These are phyloP conservation scores for Vaccinium darrowii DNA, from an alignment of 148 eudicot species.

Conservation along the genomic window DNA sequence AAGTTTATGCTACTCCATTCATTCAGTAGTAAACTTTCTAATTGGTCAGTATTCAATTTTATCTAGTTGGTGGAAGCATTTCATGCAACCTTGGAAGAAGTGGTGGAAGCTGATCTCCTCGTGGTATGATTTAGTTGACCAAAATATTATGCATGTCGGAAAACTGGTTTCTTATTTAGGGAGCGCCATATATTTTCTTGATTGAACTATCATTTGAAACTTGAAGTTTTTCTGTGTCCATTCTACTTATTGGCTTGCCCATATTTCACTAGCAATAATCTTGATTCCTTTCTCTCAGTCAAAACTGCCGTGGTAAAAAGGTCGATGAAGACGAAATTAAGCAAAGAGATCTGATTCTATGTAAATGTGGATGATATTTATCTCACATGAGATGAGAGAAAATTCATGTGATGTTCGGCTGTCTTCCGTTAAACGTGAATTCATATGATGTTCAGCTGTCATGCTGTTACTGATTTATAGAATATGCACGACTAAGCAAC, in stretches of 20 bases:
- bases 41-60: conserved; percentile 9
- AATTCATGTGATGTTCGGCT: neutral
- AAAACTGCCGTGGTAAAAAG: neutral
- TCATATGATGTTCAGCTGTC: neutral
- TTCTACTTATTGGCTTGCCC: neutral
- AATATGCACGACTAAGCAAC: neutral
- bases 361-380: neutral
- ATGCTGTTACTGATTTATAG: neutral
- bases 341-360: neutral
- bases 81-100: conserved; percentile 98
- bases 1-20: conserved; percentile 5
- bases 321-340: neutral
- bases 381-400: neutral
- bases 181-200: neutral
- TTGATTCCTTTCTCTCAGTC: neutral
- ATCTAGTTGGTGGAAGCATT: conserved; percentile 84
- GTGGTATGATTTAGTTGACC: conserved; percentile 51
- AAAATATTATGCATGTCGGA: neutral
- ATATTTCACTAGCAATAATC: neutral
- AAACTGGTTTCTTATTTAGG: neutral
- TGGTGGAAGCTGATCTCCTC: conserved; percentile 91
- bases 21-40: neutral
- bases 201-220: neutral
- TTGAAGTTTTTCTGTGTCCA: neutral
- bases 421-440: neutral